Percentiles rank a stretch among this genome's conserved stretches.
phyloP scores from a whole-genome alignment of 257 asterid genomes.

The Primulina eburnea region DNA sequence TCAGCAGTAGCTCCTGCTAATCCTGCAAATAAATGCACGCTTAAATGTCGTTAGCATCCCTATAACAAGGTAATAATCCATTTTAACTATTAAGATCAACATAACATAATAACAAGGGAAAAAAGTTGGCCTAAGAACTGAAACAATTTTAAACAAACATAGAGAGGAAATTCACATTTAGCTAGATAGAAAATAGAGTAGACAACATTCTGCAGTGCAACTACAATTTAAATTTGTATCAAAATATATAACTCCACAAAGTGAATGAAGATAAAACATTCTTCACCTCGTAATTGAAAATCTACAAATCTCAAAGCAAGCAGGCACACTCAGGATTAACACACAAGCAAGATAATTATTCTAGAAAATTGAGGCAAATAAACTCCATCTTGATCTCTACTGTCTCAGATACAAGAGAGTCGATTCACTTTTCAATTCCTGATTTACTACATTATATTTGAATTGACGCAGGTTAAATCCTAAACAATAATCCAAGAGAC shows the following conservation, averaged over 20 bases:
- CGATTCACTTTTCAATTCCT: constrained; percentile 6
- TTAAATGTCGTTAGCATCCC: constrained; percentile 19
- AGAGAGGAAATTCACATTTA: constrained; percentile 1
- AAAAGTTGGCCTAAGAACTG: constrained; percentile 1
- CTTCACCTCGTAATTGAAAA: not conserved
- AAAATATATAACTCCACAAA: constrained; percentile 16
- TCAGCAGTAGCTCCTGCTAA: constrained; percentile 99
- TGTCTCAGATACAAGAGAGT: constrained; percentile 1
- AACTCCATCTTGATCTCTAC: constrained; percentile 23
- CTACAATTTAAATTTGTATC: not conserved
- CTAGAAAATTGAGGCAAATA: not conserved
- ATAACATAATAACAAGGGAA: not conserved
- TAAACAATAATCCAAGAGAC: constrained; percentile 3
- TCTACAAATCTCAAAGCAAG: constrained; percentile 5
- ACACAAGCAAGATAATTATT: constrained; percentile 10
- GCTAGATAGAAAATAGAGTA: not conserved
- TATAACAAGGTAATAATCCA: not conserved
- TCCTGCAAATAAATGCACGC: constrained; percentile 58
- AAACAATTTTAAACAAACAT: constrained; percentile 10
- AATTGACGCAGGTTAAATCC: constrained; percentile 8
- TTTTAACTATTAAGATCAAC: not conserved
- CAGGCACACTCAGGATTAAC: not conserved
- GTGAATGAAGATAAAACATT: constrained; percentile 15
- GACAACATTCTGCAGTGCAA: not conserved
- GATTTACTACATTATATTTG: constrained; percentile 14